Conservation (phyloP, 345 rosid genomes). For the Eucalyptus brandiana region DNA sequence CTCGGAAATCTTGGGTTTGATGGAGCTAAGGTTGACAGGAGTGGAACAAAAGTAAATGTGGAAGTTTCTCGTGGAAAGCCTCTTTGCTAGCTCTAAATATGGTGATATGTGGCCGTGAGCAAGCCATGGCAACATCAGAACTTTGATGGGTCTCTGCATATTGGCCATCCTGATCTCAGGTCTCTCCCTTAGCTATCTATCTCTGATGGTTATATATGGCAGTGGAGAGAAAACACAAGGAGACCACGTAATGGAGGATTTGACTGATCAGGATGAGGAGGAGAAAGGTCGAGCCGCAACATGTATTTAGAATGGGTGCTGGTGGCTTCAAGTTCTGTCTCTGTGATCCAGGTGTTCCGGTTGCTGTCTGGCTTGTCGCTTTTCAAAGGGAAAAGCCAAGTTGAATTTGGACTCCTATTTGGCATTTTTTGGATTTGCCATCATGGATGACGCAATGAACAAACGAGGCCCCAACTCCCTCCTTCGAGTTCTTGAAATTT, state of each 20-base stretch:
- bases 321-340: background rate
- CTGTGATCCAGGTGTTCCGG: background rate
- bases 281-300: background rate
- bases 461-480: too few species aligned
- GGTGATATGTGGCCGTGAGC: slow-evolving; percentile 25
- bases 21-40: background rate
- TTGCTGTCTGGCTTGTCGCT: background rate
- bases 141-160: background rate
- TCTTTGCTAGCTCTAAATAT: slow-evolving; percentile 18
- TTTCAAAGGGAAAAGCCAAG: background rate
- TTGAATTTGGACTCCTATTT: background rate
- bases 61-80: slow-evolving; percentile 6
- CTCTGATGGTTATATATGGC: background rate
- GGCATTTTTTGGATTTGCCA: background rate
- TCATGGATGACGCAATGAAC: background rate
- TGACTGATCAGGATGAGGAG: background rate
- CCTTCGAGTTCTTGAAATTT: background rate
- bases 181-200: background rate
- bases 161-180: background rate
- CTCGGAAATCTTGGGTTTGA: background rate
- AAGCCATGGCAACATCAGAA: slow-evolving; percentile 27
- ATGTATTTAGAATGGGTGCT: background rate
- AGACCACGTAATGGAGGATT: background rate
- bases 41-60: slow-evolving; percentile 14
- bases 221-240: background rate